A percentile compares a stretch with the other conserved stretches of the same genome.
phyloP scores from a whole-genome alignment of 140 eudicot genomes.

The Bidens hawaiensis region DNA sequence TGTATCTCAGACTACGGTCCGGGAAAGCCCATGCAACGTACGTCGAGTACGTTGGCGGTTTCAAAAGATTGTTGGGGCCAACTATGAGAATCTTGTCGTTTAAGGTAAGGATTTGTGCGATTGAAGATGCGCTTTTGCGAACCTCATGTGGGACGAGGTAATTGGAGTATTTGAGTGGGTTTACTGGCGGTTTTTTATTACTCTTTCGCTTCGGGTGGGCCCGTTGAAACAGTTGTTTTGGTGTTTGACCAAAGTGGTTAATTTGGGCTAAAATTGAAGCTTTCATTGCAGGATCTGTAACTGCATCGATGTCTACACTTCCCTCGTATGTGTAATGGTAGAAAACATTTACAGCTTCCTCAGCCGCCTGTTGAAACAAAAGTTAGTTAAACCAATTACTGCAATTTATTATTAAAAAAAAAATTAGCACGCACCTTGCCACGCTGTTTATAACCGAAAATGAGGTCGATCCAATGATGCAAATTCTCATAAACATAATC shows the following conservation, averaged over 20 bases:
- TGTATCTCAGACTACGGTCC: conserved; percentile 76
- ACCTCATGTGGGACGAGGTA: conserved; percentile 75
- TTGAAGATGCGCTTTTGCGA: conserved; percentile 58
- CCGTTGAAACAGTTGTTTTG: conserved; percentile 75
- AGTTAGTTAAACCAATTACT: background rate
- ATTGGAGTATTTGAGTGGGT: conserved; percentile 65
- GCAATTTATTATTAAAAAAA: background rate
- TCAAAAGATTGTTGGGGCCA: conserved; percentile 64
- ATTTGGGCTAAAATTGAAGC: conserved; percentile 97
- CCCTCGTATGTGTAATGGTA: conserved; percentile 97
- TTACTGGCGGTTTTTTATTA: conserved; percentile 52
- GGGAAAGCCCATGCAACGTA: conserved; percentile 98
- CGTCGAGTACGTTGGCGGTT: conserved; percentile 67
- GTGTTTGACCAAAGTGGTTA: conserved; percentile 97
- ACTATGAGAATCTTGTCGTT: conserved; percentile 77
- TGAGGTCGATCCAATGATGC: conserved; percentile 99
- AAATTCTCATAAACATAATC: conserved; percentile 92
- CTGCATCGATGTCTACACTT: conserved; percentile 91
- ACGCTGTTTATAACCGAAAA: conserved; percentile 88
- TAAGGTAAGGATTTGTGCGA: conserved; percentile 67
- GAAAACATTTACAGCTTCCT: conserved; percentile 92
- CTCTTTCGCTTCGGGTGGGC: conserved; percentile 73
- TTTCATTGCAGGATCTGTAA: conserved; percentile 93
- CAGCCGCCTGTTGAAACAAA: conserved; percentile 67
- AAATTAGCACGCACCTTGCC: conserved; percentile 65